Base-by-base conservation (phyloP, 495 filamentous ascomycete species). In the Penicillium bialowiezense region DNA sequence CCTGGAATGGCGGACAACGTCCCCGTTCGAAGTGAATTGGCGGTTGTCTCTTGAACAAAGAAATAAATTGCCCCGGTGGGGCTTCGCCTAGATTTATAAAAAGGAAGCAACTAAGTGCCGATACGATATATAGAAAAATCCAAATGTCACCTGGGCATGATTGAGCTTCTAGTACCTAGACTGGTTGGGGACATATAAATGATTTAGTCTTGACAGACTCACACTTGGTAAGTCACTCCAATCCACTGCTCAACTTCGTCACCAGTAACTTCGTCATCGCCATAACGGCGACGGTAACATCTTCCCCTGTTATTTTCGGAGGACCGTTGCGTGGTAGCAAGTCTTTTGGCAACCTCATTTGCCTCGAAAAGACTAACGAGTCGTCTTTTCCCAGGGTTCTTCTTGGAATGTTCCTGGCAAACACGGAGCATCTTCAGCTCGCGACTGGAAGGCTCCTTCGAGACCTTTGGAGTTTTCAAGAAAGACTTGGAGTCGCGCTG, bases 281-380 rank as follows among this genome's bases (percentile, higher is more conserved):
- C 23, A 26, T 26, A 26, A 32, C 29, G 29, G 10, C 29, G 29
- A 13, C 29, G 29, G 29, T 32, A 32, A 12, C 12, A 32, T 32
- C 29, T 5, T 7, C 29, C 29, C 29, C 29, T 32, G 29, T 14
- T 39, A 3, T 39, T 39, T 12, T 39, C 28, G 14, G 41, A 21
- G 2, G 28, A 2, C 28, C 28, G 41, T n/a, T 20, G 17, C 17
- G 41, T 20, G 9, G 71, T 54, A 20, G 77, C 77, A 37, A 91
- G 56, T 23, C 87, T 62, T 60, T 80, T 84, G 2, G 85, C 80
- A 7, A 89, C 84, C 55, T 88, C 83, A 51, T 88, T 89, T 8
- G 86, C 86, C 57, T 89, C 85, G 52, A 78, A 73, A 51, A 90
- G 64, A 46, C 73, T 85, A 21, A 90, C 85, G 7, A 90, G 70